A percentile compares a stretch with the other conserved stretches of the same genome.
Evolutionary conservation across 306 rosid genomes (phyloP).

Genomic region (Trifolium dubium): DNA sequence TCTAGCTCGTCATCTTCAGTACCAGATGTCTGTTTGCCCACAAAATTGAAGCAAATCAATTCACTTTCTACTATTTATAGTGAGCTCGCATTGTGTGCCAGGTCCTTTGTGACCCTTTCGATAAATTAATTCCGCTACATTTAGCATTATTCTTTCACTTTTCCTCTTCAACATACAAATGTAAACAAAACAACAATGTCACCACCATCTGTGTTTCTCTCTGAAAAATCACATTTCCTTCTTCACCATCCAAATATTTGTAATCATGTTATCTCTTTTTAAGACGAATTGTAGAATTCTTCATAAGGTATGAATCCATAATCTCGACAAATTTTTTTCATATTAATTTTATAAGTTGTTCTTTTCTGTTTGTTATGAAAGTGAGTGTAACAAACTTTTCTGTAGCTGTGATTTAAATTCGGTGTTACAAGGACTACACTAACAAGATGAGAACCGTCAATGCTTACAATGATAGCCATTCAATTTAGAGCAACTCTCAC

Average conservation of each 20-base stretch:
- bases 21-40: no score
- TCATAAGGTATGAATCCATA: slow-evolving; percentile 60
- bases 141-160: no score
- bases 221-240: background rate
- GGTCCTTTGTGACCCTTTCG: no score
- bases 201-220: no score
- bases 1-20: no score
- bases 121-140: no score
- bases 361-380: slow-evolving; percentile 3
- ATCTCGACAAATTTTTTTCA: background rate
- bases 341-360: background rate
- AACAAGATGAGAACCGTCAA: slow-evolving; percentile 65
- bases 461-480: slow-evolving; percentile 73
- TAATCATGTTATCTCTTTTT: background rate
- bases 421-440: slow-evolving; percentile 63
- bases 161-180: no score
- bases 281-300: slow-evolving; percentile 61
- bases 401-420: slow-evolving; percentile 25
- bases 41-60: no score
- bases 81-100: no score
- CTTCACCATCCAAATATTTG: background rate
- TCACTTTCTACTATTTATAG: no score
- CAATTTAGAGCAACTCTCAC: slow-evolving; percentile 10
- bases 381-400: slow-evolving; percentile 23
- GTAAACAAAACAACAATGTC: no score